Percentiles rank a stretch among this genome's conserved stretches.
Conservation (phyloP, 768 basidiomycete genomes). For the Kwoniella europaea region DNA sequence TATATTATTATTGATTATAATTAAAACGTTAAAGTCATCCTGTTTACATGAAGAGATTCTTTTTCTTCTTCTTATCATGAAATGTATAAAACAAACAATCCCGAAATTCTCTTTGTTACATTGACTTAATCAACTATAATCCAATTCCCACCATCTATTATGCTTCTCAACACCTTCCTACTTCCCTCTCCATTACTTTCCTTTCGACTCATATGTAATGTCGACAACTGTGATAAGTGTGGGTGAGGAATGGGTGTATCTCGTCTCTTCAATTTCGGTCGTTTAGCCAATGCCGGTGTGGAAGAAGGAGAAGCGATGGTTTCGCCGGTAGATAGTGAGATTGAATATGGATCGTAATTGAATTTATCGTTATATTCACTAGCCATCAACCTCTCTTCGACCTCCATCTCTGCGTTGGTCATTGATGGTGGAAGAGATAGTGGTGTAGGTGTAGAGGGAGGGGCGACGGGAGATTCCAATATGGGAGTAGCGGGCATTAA, state of each 20-base stretch:
- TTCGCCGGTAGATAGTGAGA: constrained; percentile 15
- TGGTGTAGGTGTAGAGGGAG: constrained; percentile 18
- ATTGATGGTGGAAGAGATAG: constrained; percentile 17
- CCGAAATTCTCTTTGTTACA: neutral
- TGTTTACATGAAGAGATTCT: neutral
- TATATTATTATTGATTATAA: neutral
- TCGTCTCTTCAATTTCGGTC: constrained; percentile 38
- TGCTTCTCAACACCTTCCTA: constrained; percentile 14
- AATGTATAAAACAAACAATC: neutral
- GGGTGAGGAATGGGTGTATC: constrained; percentile 41
- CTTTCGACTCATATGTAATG: constrained; percentile 5
- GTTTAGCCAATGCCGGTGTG: neutral
- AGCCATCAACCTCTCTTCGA: neutral
- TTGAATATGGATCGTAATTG: constrained; percentile 17
- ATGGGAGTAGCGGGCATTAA: constrained; percentile 21
- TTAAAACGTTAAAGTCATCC: neutral
- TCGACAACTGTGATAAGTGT: constrained; percentile 1
- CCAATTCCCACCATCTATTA: constrained; percentile 27
- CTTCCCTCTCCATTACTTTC: neutral
- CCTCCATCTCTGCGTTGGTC: neutral
- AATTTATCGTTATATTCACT: neutral
- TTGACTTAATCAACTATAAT: constrained; percentile 12
- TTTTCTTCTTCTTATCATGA: neutral
- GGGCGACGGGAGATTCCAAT: constrained; percentile 7
- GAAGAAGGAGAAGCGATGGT: constrained; percentile 6